These are phyloP conservation scores for Zygotorulaspora danielsina DNA, from an alignment of 805 yeast genomes.

Conservation along the genomic window DNA sequence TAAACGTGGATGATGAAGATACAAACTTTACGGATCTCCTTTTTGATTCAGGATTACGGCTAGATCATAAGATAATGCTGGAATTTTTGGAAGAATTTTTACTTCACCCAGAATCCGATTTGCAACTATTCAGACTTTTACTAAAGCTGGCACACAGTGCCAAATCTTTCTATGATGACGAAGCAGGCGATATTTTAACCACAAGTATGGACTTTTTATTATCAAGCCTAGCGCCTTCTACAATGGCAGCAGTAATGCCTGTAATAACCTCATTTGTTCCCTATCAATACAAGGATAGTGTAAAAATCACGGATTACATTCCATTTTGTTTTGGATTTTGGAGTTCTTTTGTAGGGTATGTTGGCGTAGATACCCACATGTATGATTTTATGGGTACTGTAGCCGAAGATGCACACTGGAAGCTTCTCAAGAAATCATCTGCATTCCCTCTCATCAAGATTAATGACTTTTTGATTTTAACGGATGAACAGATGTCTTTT, in stretches of 20 bases:
- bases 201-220: conserved; percentile 48
- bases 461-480: conserved; percentile 59
- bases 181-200: conserved; percentile 39
- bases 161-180: conserved; percentile 49
- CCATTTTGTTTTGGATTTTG: conserved; percentile 71
- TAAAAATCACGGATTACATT: conserved; percentile 51
- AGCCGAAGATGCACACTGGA: conserved; percentile 45
- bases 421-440: conserved; percentile 17
- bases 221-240: conserved; percentile 49
- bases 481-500: conserved; percentile 55
- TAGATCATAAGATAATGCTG: conserved; percentile 38
- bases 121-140: conserved; percentile 45
- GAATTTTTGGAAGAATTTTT: conserved; percentile 36
- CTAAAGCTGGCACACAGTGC: conserved; percentile 52
- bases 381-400: conserved; percentile 62
- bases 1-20: conserved; percentile 38
- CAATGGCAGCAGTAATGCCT: conserved; percentile 48
- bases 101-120: conserved; percentile 50
- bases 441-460: conserved; percentile 2
- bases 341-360: conserved; percentile 48
- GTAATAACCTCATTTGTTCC: conserved; percentile 56
- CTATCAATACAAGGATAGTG: conserved; percentile 28
- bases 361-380: conserved; percentile 57
- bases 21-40: conserved; percentile 34
- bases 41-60: conserved; percentile 27